A percentile compares a stretch with the other conserved stretches of the same genome.
Conservation (phyloP, 2,329 filamentous ascomycete species). For the Neofusicoccum sp. region DNA sequence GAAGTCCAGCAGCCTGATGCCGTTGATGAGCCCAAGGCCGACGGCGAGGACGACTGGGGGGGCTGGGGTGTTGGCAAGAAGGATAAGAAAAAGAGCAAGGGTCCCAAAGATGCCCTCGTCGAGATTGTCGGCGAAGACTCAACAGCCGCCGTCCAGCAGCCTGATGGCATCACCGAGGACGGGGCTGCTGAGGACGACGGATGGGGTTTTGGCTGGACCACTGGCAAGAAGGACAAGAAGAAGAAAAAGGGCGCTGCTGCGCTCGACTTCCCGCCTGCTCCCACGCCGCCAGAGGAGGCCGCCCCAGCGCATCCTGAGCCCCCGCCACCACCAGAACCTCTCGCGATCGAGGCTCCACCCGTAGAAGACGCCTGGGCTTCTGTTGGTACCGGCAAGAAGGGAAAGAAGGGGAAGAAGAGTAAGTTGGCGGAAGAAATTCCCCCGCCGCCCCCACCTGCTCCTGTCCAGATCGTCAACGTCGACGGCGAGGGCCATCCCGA, state of each 20-base stretch:
- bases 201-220: constrained; percentile 4
- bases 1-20: constrained; percentile 24
- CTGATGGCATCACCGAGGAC: constrained; percentile 12
- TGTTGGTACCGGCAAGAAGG: constrained; percentile 5
- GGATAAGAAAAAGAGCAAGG: constrained; percentile 33
- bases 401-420: constrained; percentile 16
- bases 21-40: constrained; percentile 8
- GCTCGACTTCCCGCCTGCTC: constrained; percentile 10
- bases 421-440: constrained; percentile 5
- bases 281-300: constrained; percentile 13
- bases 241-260: constrained; percentile 16
- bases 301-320: neutral
- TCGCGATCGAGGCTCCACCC: constrained; percentile 15
- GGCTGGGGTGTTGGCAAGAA: constrained; percentile 23
- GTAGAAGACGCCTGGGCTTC: constrained; percentile 1
- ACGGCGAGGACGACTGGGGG: neutral
- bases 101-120: constrained; percentile 13
- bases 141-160: constrained; percentile 9
- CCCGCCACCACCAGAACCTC: constrained; percentile 3
- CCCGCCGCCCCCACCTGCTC: neutral
- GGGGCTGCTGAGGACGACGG: neutral
- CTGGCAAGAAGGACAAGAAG: constrained; percentile 18
- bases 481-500: constrained; percentile 5
- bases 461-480: neutral
- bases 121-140: constrained; percentile 17